phyloP scores from a whole-genome alignment of 1,284 basidiomycete genomes.

The Rhodotorula glutinis region DNA sequence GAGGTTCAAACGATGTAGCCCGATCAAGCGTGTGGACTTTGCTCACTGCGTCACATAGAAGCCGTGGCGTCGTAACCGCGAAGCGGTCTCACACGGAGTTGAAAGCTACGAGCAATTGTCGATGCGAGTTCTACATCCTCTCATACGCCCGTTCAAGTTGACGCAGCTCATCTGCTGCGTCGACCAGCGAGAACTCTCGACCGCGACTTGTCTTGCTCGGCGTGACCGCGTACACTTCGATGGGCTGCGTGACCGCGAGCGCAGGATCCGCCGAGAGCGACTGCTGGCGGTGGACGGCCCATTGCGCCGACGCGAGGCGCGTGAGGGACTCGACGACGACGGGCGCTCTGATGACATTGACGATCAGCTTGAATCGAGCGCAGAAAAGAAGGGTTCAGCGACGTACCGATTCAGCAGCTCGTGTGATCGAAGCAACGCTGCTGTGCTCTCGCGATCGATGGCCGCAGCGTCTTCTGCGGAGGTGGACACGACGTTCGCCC shows the following conservation, averaged over 20 bases:
- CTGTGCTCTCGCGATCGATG: slow-evolving; percentile 3
- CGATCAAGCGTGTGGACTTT: too few relatives aligned
- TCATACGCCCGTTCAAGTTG: slow-evolving; percentile 14
- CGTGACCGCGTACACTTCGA: slow-evolving; percentile 21
- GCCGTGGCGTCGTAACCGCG: too few relatives aligned
- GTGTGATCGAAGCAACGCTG: not conserved
- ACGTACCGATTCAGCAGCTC: too few relatives aligned
- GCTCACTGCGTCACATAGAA: too few relatives aligned
- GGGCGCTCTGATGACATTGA: not conserved
- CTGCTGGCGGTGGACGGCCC: slow-evolving; percentile 14
- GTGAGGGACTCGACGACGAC: slow-evolving; percentile 20
- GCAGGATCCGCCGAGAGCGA: not conserved
- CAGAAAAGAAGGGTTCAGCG: not conserved
- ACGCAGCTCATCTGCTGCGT: slow-evolving; percentile 30
- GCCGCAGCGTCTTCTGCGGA: not conserved
- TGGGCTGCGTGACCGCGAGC: too few relatives aligned
- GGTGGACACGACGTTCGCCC: too few relatives aligned
- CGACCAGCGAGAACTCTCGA: slow-evolving; percentile 20
- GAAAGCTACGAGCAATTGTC: not conserved
- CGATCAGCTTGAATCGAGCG: not conserved
- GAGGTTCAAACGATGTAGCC: too few relatives aligned
- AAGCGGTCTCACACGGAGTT: too few relatives aligned
- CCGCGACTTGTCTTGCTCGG: slow-evolving; percentile 3
- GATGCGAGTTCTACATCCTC: not conserved
- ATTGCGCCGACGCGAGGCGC: slow-evolving; percentile 11